A percentile compares a stretch with the other conserved stretches of the same genome.
Conservation (phyloP, 345 rosid genomes). For the Moricandia moricandioides region DNA sequence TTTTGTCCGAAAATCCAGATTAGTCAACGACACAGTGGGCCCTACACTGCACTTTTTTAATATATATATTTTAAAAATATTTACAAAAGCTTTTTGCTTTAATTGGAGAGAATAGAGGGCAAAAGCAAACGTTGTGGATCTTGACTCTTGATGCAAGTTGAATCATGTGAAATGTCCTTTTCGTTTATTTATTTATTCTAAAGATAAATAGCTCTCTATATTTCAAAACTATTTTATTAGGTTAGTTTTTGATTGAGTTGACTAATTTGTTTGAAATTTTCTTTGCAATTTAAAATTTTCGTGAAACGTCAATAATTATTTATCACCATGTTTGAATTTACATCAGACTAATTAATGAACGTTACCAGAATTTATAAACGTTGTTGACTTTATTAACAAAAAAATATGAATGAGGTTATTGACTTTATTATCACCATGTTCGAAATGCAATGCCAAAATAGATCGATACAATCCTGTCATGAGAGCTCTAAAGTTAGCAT, state of each 20-base stretch:
- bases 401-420: background rate
- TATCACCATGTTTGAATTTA: background rate
- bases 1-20: slow-evolving; percentile 9
- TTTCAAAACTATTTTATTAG: background rate
- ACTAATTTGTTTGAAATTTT: background rate
- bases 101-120: slow-evolving; percentile 5
- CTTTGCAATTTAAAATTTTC: background rate
- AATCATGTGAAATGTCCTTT: slow-evolving; percentile 32
- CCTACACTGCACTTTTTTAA: slow-evolving; percentile 2
- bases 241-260: background rate
- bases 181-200: background rate
- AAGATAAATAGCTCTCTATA: slow-evolving; percentile 2
- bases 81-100: slow-evolving; percentile 7
- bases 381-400: background rate
- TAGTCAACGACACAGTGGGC: slow-evolving; percentile 40
- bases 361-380: background rate
- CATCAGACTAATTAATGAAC: background rate
- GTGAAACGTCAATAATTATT: background rate
- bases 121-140: slow-evolving; percentile 24
- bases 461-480: background rate
- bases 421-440: background rate
- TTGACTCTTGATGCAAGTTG: slow-evolving; percentile 22
- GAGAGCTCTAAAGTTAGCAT: background rate
- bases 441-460: background rate
- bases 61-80: background rate